Evolutionary conservation across 192 early-diverging fungal species (phyloP), one percentile per base, ranked within the genome.

Genomic region (Entomortierella beljakovae): DNA sequence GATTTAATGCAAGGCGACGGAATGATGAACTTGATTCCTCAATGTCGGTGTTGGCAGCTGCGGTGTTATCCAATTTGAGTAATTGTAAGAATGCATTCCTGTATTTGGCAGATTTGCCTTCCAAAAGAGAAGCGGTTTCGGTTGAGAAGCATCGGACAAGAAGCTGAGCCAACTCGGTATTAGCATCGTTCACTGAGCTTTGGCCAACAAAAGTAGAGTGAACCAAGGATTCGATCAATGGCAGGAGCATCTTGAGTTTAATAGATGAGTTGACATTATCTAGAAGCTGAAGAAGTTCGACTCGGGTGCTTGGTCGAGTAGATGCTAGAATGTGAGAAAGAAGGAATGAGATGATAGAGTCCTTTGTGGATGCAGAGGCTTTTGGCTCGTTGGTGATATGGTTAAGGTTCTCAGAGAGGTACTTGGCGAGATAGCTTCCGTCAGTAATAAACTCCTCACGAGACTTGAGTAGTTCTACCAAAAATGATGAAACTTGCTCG

Each of bases 231-330:
- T 92, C 88, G 29, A 95, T 59, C 31, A 94, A 71, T 37, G 88
- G 90, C 32, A 82, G 43, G 46, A 95, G 54, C 20, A 80, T 85
- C 59, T 88, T 87, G 32, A 94, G 69, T 57, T 92, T 93, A 26
- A 65, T 68, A 18, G 86, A 77, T 15, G 87, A 82, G 18, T 89
- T 80, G 23, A 94, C 75, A 9, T 46, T 13, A 16, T 71, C 62
- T 37, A 93, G 68, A 1, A 85, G 61, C 22, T 70, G 53, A 58
- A 95, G 57, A 3, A 95, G 54, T 43, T 82, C 80, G 54, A 91
- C 80, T n/a, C 72, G 67, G n/a, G 76, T 67, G 46, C 68, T 70
- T 22, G 71, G 51, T 11, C 61, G 62, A 15, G 82, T 83, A 18
- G 86, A 66, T 0, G 84, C 85, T 26, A 81, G 75, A 10, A 88